Evolutionary conservation across 371 early-diverging fungal genomes (phyloP), one percentile per base, ranked within the genome.

Genomic region (Mucor velutinosus): DNA sequence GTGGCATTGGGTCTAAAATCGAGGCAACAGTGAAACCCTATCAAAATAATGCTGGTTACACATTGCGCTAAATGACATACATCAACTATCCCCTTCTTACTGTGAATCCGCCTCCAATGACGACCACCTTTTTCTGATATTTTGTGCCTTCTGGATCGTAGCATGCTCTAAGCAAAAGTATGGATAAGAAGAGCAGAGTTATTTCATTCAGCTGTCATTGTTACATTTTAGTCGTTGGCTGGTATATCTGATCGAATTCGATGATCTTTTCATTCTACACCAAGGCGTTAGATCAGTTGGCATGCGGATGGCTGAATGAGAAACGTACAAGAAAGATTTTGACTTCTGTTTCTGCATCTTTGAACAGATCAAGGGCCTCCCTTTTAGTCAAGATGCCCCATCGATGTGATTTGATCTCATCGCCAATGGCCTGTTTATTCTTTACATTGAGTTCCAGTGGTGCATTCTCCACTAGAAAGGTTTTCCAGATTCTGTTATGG

Each of bases 1-100:
- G 72, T 62, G 74, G 72, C 79, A 79, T 79, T 55, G 72, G 75
- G 45, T 79, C 79, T 33, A 79, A 68, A 35, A 79, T 74, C 35
- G 76, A 76, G 17, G 74, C 79, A 15, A 79, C 76, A 4, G 79
- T 79, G 37, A 76, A 79, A 53, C 79, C 79, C 79, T 79, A 61
- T 30, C 6, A 53, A 53, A 25, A 14, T 15, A 15, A 53, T 15
- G 27, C 15, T 15, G 25, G 53, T 53, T 53, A 53, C 53, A 53
- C 53, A 53, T 53, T 25, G 27, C 41, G 25, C 53, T 49, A 49
- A 49, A 53, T 27, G 27, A 15, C 53, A 21, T 27, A 14, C 12
- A n/a, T 15, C 30, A 7, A 7, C 1, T 33, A 7, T 33, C n/a
- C n/a, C n/a, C n/a, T n/a, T 39, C 62, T 58, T 79, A 79, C 79